A percentile compares a stretch with the other conserved stretches of the same genome.
Evolutionary conservation across 208 protist genomes (phyloP).

Genomic region (Entamoeba invadens): DNA sequence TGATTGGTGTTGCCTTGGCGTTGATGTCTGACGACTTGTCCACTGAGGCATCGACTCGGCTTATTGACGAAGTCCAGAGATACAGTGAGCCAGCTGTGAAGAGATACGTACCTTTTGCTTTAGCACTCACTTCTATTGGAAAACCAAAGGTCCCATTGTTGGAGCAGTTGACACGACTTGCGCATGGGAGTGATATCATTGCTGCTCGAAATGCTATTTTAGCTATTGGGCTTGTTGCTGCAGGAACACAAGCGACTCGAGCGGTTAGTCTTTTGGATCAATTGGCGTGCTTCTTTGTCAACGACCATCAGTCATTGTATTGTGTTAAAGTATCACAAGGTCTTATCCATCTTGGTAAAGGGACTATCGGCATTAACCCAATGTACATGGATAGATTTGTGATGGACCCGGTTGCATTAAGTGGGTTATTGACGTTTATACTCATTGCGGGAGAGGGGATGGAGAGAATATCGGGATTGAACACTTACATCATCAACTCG

Average conservation of each 20-base stretch:
- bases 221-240: constrained; percentile 75
- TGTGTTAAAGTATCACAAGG: constrained; percentile 59
- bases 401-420: constrained; percentile 18
- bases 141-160: constrained; percentile 81
- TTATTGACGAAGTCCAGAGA: constrained; percentile 72
- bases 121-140: constrained; percentile 76
- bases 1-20: constrained; percentile 85
- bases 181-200: constrained; percentile 77
- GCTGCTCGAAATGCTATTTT: constrained; percentile 80
- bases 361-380: constrained; percentile 79
- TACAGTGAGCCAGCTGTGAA: constrained; percentile 38
- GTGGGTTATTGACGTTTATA: background rate
- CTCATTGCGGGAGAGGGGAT: background rate
- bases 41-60: constrained; percentile 80
- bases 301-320: constrained; percentile 62
- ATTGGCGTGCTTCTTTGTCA: constrained; percentile 81
- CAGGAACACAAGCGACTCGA: constrained; percentile 90
- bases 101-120: constrained; percentile 82
- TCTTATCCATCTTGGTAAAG: constrained; percentile 89
- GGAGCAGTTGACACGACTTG: constrained; percentile 83
- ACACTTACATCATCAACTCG: background rate
- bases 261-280: constrained; percentile 72
- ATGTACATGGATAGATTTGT: constrained; percentile 67
- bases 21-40: constrained; percentile 88
- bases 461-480: background rate